These are phyloP conservation scores for Parietichytrium sp. DNA, from an alignment of 108 stramenopile genomes.

Conservation along the genomic window DNA sequence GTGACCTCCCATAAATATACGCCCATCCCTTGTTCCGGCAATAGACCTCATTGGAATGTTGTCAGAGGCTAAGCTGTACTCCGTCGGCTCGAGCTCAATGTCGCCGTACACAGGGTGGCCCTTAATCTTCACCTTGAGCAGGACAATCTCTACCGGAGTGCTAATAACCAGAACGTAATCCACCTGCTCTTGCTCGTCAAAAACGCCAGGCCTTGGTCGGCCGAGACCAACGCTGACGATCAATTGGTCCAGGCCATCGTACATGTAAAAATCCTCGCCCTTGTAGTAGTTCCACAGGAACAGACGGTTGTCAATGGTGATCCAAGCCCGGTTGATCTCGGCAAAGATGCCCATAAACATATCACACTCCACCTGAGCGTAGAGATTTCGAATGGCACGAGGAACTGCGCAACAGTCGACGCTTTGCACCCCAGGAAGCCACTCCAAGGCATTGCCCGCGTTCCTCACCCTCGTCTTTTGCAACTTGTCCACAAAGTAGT, in stretches of 20 bases:
- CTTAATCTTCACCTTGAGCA: slow-evolving; percentile 48
- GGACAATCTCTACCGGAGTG: slow-evolving; percentile 81
- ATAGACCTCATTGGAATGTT: slow-evolving; percentile 76
- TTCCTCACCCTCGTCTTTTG: not conserved
- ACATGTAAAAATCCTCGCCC: slow-evolving; percentile 68
- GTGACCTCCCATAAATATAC: slow-evolving; percentile 90
- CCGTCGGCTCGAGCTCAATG: slow-evolving; percentile 60
- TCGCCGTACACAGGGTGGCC: slow-evolving; percentile 37
- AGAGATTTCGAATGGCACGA: slow-evolving; percentile 16
- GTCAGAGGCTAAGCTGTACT: slow-evolving; percentile 79
- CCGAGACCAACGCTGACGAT: slow-evolving; percentile 77
- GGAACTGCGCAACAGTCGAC: slow-evolving; percentile 36
- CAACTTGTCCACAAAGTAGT: slow-evolving; percentile 30
- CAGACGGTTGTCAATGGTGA: slow-evolving; percentile 79
- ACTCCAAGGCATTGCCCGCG: not conserved
- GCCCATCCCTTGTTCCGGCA: slow-evolving; percentile 69
- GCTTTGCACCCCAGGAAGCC: slow-evolving; percentile 3
- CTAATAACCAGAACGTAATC: slow-evolving; percentile 85
- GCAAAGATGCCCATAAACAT: slow-evolving; percentile 86
- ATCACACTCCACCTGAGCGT: slow-evolving; percentile 51
- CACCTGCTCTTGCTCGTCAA: slow-evolving; percentile 65
- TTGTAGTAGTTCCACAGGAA: slow-evolving; percentile 80
- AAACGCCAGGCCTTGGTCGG: slow-evolving; percentile 78
- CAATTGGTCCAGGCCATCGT: slow-evolving; percentile 75
- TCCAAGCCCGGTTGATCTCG: slow-evolving; percentile 83